Evolutionary conservation across 306 rosid species (phyloP).

Genomic region (Vigna nakashimae): DNA sequence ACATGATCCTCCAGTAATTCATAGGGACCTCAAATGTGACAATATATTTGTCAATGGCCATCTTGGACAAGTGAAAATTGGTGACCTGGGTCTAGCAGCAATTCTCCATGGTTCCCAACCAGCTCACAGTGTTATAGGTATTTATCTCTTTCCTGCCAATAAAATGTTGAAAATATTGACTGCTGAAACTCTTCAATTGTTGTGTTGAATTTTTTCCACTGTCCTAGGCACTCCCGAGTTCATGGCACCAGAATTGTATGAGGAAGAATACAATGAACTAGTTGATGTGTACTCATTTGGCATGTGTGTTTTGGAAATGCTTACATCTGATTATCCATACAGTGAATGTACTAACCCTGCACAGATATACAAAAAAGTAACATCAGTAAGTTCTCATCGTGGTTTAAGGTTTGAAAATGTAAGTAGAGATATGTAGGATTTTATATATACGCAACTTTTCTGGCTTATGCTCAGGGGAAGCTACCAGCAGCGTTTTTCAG

Average conservation of each 20-base stretch:
- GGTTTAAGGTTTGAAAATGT: slow-evolving; percentile 11
- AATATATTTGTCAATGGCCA: slow-evolving; percentile 92
- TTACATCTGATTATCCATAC: slow-evolving; percentile 84
- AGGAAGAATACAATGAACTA: slow-evolving; percentile 88
- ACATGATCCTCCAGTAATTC: slow-evolving; percentile 86
- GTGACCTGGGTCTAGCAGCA: slow-evolving; percentile 89
- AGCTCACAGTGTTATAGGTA: slow-evolving; percentile 94
- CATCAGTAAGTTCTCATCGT: slow-evolving; percentile 63
- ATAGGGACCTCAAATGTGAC: slow-evolving; percentile 92
- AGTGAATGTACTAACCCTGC: slow-evolving; percentile 87
- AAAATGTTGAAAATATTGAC: slow-evolving; percentile 1
- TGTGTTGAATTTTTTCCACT: neutral
- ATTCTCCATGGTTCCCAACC: slow-evolving; percentile 73
- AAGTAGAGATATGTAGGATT: neutral
- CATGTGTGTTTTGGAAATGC: slow-evolving; percentile 94
- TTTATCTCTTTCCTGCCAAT: slow-evolving; percentile 24
- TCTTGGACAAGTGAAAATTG: slow-evolving; percentile 93
- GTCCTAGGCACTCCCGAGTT: slow-evolving; percentile 88
- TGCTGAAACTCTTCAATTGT: slow-evolving; percentile 16
- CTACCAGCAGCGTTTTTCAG: slow-evolving; percentile 71
- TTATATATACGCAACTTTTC: slow-evolving; percentile 32
- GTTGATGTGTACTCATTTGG: slow-evolving; percentile 96
- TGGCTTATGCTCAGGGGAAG: slow-evolving; percentile 69
- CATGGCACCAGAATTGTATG: slow-evolving; percentile 95
- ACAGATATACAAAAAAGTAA: slow-evolving; percentile 95